Conservation (phyloP, 2,329 filamentous ascomycete genomes). For the Botryotinia calthae region DNA sequence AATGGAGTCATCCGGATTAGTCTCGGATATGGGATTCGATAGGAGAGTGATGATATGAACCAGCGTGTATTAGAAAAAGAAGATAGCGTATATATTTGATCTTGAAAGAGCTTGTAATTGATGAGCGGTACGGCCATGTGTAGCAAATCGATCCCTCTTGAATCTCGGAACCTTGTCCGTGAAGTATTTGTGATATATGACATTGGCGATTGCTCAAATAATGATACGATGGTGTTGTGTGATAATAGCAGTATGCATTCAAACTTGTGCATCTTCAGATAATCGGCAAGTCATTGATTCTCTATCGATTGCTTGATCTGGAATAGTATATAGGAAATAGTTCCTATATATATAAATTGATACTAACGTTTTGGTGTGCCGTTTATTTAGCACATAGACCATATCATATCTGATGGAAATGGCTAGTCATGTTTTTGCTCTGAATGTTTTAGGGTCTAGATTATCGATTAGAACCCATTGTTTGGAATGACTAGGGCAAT, state of each 20-base stretch:
- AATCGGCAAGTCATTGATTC: too few relatives aligned
- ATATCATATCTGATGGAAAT: too few relatives aligned
- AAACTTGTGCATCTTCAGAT: neutral
- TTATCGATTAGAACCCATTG: too few relatives aligned
- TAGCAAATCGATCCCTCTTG: neutral
- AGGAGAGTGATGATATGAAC: neutral
- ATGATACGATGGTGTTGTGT: neutral
- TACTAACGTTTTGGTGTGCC: too few relatives aligned
- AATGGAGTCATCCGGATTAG: neutral
- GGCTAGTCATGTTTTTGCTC: too few relatives aligned
- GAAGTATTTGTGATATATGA: neutral
- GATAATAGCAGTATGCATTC: neutral
- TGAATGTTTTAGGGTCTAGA: too few relatives aligned
- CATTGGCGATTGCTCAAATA: accelerated
- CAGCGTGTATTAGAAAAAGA: neutral
- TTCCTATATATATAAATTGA: too few relatives aligned
- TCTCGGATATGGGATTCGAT: neutral
- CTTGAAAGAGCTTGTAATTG: too few relatives aligned
- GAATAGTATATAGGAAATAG: too few relatives aligned
- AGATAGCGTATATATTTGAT: neutral
- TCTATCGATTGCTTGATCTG: too few relatives aligned
- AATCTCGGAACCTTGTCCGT: neutral
- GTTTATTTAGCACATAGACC: too few relatives aligned
- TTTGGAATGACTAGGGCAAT: too few relatives aligned
- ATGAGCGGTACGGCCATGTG: neutral